phyloP scores from a whole-genome alignment of 2,329 filamentous ascomycete genomes.

The Nigrospora oryzae region DNA sequence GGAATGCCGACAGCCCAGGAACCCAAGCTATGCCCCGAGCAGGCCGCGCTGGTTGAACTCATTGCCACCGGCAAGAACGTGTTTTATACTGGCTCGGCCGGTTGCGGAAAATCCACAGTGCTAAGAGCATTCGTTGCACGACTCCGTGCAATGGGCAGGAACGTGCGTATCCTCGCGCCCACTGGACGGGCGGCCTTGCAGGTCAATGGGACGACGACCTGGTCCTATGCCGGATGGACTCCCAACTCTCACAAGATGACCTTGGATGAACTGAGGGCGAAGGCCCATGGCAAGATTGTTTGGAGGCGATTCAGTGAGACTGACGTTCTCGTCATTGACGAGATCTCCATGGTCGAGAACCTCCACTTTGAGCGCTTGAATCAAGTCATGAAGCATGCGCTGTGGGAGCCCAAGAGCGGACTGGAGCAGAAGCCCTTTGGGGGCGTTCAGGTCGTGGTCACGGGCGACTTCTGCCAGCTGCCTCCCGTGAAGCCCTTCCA shows the following conservation, averaged over 20 bases:
- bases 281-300: constrained; percentile 21
- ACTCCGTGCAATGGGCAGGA: constrained; percentile 22
- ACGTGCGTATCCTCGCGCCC: constrained; percentile 46
- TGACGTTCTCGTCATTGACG: constrained; percentile 54
- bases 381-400: constrained; percentile 31
- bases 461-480: constrained; percentile 53
- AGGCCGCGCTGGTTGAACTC: constrained; percentile 38
- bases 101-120: constrained; percentile 50
- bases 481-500: constrained; percentile 50
- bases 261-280: constrained; percentile 22
- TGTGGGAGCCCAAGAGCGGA: constrained; percentile 2
- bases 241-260: constrained; percentile 33
- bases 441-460: constrained; percentile 46
- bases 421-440: constrained; percentile 21
- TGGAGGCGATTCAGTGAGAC: constrained; percentile 29
- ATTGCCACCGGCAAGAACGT: constrained; percentile 46
- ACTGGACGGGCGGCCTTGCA: constrained; percentile 51
- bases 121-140: constrained; percentile 36
- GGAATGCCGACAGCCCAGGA: constrained; percentile 3
- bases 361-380: constrained; percentile 43
- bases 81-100: constrained; percentile 57
- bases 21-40: constrained; percentile 34
- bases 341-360: constrained; percentile 58
- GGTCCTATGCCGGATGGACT: constrained; percentile 48
- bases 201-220: constrained; percentile 47